Base-by-base conservation (phyloP, 768 basidiomycete genomes). In the Leccinum disarticulatum region DNA sequence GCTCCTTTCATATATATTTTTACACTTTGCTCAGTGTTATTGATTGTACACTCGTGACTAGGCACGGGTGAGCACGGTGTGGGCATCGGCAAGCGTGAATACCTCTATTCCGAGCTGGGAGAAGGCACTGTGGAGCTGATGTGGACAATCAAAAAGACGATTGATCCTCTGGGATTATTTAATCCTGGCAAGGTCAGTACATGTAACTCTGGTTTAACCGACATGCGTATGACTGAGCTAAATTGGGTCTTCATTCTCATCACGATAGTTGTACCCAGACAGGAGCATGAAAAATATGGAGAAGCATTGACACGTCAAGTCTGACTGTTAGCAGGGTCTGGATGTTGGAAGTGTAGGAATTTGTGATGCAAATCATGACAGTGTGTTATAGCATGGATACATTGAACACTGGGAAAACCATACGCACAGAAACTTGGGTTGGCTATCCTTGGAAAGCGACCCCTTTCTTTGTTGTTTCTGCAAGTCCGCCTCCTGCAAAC, bases 401-500 rank as follows among this genome's bases (percentile, higher is more conserved):
- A 57, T 46, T 15, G 25, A 38, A 58, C 25, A 19, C 15, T 38
- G 33, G 22, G 36, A n/a, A 48, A 27, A 36, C 41, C 31, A 62
- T 54, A 60, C 58, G 57, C 43, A 51, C 27, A 53, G 43, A 46
- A 51, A 9, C 17, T 14, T n/a, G 15, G 43, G 51, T 60, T 55
- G 47, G 31, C 63, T 71, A 94, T 47, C 91, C 93, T 70, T 95
- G 93, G 78, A 98, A 96, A 0, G 93, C 88, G 13, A 93, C 76
- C 2, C 93, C 93, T 30, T 78, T 79, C 71, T 84, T 88, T 38
- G 84, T 87, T 0, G 90, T 89, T 75, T 96, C 93, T n/a, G 94
- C 93, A 64, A 93, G 74, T 6, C 95, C 95, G n/a, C 95, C 95
- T 55, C 91, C 90, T 8, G 95, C 94, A 69, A 91, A 98, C 0